These are phyloP conservation scores for Xylariaceae sp. DNA, from an alignment of 2,329 filamentous ascomycete species.

Conservation along the genomic window DNA sequence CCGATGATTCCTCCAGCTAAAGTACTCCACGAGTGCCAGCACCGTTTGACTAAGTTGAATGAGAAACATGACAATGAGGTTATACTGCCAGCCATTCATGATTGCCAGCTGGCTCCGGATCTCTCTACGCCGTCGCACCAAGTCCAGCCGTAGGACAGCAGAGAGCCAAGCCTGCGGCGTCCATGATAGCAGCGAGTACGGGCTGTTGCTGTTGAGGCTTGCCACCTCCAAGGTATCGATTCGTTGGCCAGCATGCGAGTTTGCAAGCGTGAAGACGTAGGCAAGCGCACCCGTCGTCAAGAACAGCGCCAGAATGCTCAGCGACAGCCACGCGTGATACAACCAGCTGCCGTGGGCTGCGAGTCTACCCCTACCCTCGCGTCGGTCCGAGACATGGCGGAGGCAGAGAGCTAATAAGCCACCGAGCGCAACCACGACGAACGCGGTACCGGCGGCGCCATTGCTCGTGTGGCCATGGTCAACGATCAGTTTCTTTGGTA, in stretches of 20 bases:
- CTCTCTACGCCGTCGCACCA: too few species aligned
- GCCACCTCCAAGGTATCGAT: background rate
- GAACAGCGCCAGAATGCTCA: background rate
- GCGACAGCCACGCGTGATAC: background rate
- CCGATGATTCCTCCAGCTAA: too few species aligned
- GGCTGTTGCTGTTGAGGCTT: background rate
- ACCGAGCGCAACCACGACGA: background rate
- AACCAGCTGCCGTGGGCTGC: background rate
- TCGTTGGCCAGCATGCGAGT: background rate
- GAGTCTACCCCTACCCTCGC: background rate
- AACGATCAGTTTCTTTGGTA: background rate
- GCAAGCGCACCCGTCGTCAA: background rate
- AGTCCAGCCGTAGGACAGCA: too few species aligned
- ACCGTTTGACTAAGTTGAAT: too few species aligned
- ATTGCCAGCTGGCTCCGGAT: too few species aligned
- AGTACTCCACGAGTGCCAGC: too few species aligned
- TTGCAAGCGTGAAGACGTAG: background rate
- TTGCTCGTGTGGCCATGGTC: background rate
- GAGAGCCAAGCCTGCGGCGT: too few species aligned
- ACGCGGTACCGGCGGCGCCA: background rate
- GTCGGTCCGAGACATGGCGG: background rate
- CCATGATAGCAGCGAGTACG: background rate
- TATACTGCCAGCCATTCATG: background rate
- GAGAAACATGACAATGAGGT: background rate
- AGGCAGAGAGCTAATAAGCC: too few species aligned